Conservation (phyloP, 805 yeast species). For the Debaryomyces castellii region DNA sequence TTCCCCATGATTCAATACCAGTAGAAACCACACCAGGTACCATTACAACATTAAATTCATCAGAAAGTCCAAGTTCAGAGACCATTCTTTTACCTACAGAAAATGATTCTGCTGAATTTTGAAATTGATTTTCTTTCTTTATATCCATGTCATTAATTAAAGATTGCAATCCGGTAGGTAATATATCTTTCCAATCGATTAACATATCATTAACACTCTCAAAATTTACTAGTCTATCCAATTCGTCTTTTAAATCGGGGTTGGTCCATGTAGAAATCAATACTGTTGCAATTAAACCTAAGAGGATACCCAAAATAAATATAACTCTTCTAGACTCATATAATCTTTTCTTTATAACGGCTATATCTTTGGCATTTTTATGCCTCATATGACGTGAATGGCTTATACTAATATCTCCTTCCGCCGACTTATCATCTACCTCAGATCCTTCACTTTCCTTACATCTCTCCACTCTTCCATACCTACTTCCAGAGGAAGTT, state of each 20-base stretch:
- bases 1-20: constrained; percentile 92
- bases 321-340: constrained; percentile 57
- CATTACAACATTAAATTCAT: constrained; percentile 80
- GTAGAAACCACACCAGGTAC: constrained; percentile 97
- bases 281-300: constrained; percentile 67
- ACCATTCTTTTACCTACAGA: constrained; percentile 76
- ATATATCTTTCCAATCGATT: constrained; percentile 69
- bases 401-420: not conserved
- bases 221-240: constrained; percentile 50
- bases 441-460: not conserved
- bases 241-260: constrained; percentile 41
- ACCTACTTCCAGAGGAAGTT: not conserved
- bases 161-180: constrained; percentile 66
- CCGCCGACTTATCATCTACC: not conserved
- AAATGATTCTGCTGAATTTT: constrained; percentile 75
- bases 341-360: constrained; percentile 19
- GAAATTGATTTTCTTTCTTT: constrained; percentile 26
- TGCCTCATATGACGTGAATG: constrained; percentile 25
- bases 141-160: constrained; percentile 58
- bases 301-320: constrained; percentile 67
- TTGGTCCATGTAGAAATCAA: constrained; percentile 48
- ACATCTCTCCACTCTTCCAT: not conserved
- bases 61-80: constrained; percentile 47
- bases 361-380: constrained; percentile 3
- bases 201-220: constrained; percentile 59